Evolutionary conservation across 352 stramenopile genomes (phyloP).

Genomic region (Globisporangium iwayamae): DNA sequence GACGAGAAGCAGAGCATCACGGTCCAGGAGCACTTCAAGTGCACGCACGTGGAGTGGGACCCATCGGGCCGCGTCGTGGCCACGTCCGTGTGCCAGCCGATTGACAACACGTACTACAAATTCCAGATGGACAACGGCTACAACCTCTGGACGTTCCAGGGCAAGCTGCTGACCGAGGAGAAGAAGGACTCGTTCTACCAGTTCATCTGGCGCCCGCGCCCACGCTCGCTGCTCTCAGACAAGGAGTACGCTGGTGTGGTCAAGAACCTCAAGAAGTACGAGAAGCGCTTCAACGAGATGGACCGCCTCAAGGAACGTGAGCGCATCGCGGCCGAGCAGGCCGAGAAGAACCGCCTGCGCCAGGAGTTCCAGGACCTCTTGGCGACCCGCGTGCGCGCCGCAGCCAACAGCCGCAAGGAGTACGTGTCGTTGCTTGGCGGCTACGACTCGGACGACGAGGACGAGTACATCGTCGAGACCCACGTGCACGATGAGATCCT

Average conservation of each 20-base stretch:
- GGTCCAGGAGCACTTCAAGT: conserved; percentile 98
- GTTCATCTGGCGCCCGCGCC: conserved; percentile 89
- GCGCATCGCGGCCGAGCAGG: conserved; percentile 54
- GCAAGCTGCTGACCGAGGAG: conserved; percentile 91
- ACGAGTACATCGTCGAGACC: conserved; percentile 81
- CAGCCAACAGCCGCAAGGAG: conserved; percentile 34
- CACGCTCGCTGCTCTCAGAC: conserved; percentile 92
- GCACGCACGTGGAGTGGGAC: conserved; percentile 97
- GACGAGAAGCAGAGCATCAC: conserved; percentile 93
- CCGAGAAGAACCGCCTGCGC: conserved; percentile 66
- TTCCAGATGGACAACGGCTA: conserved; percentile 99
- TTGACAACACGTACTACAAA: conserved; percentile 95
- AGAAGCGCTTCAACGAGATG: conserved; percentile 87
- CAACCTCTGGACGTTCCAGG: conserved; percentile 98
- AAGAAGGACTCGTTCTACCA: conserved; percentile 98
- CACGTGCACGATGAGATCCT: conserved; percentile 74
- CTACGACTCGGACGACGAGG: conserved; percentile 83
- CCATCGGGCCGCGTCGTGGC: conserved; percentile 94
- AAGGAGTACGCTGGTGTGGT: conserved; percentile 93
- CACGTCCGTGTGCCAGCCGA: conserved; percentile 94
- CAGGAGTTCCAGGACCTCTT: conserved; percentile 75
- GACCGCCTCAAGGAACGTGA: conserved; percentile 83
- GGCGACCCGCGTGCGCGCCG: conserved; percentile 29
- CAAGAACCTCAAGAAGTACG: conserved; percentile 98
- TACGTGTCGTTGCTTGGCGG: conserved; percentile 70